Percentiles rank a stretch among this genome's conserved stretches.
Evolutionary conservation across 1,139 yeast species (phyloP).

Genomic region (Sugiyamaella japonica): DNA sequence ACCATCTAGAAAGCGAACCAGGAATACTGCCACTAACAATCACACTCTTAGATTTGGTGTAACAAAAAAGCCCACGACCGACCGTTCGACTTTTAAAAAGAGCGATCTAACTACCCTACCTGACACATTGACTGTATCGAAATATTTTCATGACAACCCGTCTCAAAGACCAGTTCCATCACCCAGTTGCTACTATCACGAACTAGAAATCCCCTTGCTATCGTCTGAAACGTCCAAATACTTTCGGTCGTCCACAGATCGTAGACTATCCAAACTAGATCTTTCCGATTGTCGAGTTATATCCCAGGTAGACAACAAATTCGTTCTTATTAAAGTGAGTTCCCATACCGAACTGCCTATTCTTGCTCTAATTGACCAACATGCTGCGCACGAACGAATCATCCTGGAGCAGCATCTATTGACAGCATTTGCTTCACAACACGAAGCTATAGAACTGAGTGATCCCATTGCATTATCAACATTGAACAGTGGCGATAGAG

Average conservation of each 20-base stretch:
- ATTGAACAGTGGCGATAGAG: conserved; percentile 38
- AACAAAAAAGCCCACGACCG: background rate
- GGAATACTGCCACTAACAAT: background rate
- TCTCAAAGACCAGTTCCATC: no score
- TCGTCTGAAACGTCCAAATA: conserved; percentile 5
- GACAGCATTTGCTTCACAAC: conserved; percentile 32
- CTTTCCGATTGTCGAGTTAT: conserved; percentile 27
- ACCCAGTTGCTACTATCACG: background rate
- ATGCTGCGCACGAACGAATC: conserved; percentile 75
- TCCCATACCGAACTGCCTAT: conserved; percentile 15
- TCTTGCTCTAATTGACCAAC: conserved; percentile 63
- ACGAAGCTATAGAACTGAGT: conserved; percentile 17
- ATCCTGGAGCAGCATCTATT: conserved; percentile 51
- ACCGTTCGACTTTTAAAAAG: background rate
- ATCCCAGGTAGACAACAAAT: conserved; percentile 59
- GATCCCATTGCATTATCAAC: conserved; percentile 30
- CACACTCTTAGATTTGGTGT: background rate
- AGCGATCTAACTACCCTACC: background rate
- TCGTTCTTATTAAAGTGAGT: conserved; percentile 48
- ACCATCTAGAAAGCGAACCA: background rate
- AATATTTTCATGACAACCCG: no score
- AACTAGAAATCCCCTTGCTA: background rate
- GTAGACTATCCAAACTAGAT: conserved; percentile 15
- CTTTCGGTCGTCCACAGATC: background rate
- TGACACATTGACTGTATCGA: no score